A percentile compares a stretch with the other conserved stretches of the same genome.
Evolutionary conservation across 2,329 filamentous ascomycete genomes (phyloP).

Genomic region (Dactylonectria estremocensis): DNA sequence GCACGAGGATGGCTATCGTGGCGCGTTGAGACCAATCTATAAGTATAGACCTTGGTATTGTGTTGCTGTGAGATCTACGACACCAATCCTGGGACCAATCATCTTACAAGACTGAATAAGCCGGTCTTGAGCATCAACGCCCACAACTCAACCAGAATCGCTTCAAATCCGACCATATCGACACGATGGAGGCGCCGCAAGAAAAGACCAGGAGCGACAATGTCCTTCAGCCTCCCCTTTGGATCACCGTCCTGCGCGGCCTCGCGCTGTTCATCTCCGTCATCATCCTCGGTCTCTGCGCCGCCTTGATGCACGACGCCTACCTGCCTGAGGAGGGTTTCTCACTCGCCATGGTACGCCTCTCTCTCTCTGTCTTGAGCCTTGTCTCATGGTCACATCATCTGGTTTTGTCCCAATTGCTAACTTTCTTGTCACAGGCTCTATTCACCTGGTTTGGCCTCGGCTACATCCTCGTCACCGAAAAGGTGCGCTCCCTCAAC

Average conservation of each 20-base stretch:
- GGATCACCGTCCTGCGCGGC: constrained; percentile 60
- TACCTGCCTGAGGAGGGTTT: constrained; percentile 40
- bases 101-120: constrained; percentile 4
- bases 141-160: not conserved
- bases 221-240: constrained; percentile 59
- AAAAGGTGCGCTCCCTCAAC: constrained; percentile 55
- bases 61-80: not conserved
- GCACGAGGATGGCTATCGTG: not conserved
- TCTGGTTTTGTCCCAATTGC: constrained; percentile 32
- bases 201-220: constrained; percentile 38
- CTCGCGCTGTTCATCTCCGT: constrained; percentile 60
- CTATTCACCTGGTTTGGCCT: constrained; percentile 64
- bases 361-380: not conserved
- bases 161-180: not conserved
- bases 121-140: not conserved
- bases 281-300: constrained; percentile 61
- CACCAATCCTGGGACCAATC: constrained; percentile 15
- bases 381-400: not conserved
- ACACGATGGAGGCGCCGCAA: constrained; percentile 27
- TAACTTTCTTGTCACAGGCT: constrained; percentile 48
- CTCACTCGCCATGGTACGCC: constrained; percentile 41
- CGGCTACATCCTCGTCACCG: constrained; percentile 59
- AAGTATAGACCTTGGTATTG: not conserved
- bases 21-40: not conserved
- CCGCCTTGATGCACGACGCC: constrained; percentile 54